A percentile compares a stretch with the other conserved stretches of the same genome.
phyloP scores from a whole-genome alignment of 768 basidiomycete species.

The Sistotremastrum suecicum region DNA sequence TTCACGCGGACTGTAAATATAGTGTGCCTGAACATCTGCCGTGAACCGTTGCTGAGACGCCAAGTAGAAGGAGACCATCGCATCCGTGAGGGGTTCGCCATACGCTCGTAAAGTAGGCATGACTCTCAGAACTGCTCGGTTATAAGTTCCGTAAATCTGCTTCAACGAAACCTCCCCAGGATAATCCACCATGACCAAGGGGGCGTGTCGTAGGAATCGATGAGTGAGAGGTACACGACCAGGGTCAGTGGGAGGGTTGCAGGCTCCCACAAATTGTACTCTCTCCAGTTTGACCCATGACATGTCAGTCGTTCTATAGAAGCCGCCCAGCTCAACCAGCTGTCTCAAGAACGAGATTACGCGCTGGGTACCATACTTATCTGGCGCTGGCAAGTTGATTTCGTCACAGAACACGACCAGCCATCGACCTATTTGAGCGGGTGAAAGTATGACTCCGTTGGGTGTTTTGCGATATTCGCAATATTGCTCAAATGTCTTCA shows the following conservation, averaged over 20 bases:
- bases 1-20: constrained; percentile 98
- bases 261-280: constrained; percentile 99
- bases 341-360: constrained; percentile 98
- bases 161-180: constrained; percentile 94
- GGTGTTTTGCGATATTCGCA: constrained; percentile 99
- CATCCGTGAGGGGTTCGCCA: constrained; percentile 87
- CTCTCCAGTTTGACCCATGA: constrained; percentile 95
- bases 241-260: constrained; percentile 98
- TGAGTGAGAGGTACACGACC: constrained; percentile 97
- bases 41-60: constrained; percentile 92
- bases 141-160: constrained; percentile 98
- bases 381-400: constrained; percentile 92
- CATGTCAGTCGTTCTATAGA: constrained; percentile 89
- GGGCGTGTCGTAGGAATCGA: constrained; percentile 94
- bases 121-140: constrained; percentile 90
- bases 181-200: constrained; percentile 98
- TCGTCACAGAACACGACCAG: constrained; percentile 99
- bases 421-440: constrained; percentile 93
- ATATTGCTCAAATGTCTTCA: constrained; percentile 99
- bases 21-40: constrained; percentile 94
- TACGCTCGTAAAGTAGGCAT: constrained; percentile 87
- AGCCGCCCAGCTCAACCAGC: constrained; percentile 87
- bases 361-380: constrained; percentile 96
- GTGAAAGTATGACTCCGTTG: constrained; percentile 92
- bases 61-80: constrained; percentile 94